Percentiles rank a stretch among this genome's conserved stretches.
These are phyloP conservation scores for Prorocentrum cordatum DNA, from an alignment of 169 alveolate genomes.

Conservation along the genomic window DNA sequence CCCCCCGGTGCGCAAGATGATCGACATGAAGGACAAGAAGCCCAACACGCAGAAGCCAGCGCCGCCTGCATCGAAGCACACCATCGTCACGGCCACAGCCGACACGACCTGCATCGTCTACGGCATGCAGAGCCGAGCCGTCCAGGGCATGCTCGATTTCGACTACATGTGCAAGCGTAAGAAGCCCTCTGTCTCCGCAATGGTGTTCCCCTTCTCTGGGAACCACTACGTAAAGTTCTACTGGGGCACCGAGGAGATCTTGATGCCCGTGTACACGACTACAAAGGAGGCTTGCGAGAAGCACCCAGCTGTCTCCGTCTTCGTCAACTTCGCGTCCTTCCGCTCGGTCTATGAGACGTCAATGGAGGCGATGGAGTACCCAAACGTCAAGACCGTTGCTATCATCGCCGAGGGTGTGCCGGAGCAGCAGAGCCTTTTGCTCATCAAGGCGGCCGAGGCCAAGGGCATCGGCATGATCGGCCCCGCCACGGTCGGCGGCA, in stretches of 20 bases:
- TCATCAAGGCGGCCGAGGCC: constrained; percentile 68
- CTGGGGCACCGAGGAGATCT: constrained; percentile 69
- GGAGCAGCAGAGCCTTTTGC: constrained; percentile 71
- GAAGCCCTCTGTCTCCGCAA: constrained; percentile 70
- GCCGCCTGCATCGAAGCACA: constrained; percentile 1
- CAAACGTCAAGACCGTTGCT: constrained; percentile 44
- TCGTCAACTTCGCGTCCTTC: constrained; percentile 74
- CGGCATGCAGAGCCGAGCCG: constrained; percentile 74
- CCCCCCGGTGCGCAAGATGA: constrained; percentile 65
- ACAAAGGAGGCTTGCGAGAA: constrained; percentile 66
- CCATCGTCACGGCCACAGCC: constrained; percentile 26
- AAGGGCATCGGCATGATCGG: constrained; percentile 72
- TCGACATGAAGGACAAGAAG: constrained; percentile 42
- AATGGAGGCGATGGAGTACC: constrained; percentile 37
- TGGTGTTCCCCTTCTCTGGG: constrained; percentile 70
- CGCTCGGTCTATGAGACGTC: not conserved
- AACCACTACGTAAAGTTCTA: constrained; percentile 42
- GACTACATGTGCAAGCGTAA: constrained; percentile 73
- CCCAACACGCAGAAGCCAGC: not conserved
- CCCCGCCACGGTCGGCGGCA: constrained; percentile 76
- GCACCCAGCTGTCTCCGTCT: constrained; percentile 50
- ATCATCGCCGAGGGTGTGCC: constrained; percentile 72
- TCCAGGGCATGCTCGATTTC: constrained; percentile 75
- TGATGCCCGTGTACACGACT: constrained; percentile 73
- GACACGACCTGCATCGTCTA: constrained; percentile 72